Base-by-base conservation (phyloP, 2,329 filamentous ascomycete genomes). In the Cephalotrichum gorgonifer region DNA sequence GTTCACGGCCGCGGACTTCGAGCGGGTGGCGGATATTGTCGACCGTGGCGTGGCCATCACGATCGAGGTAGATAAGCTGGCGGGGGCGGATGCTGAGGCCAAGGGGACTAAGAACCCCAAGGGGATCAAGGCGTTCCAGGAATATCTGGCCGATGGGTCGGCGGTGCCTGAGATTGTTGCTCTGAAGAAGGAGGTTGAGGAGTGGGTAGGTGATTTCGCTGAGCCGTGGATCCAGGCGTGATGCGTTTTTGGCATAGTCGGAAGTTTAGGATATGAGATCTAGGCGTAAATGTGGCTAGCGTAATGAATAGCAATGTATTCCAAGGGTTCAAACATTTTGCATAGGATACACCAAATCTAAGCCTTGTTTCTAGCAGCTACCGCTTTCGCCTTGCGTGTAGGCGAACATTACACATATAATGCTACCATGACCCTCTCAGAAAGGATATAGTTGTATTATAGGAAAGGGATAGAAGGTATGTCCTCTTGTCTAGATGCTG, bases 1-100 rank as follows among this genome's bases (percentile, higher is more conserved):
- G n/a, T 91, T 98, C 66, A 79, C 77, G 57, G 83, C 90, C 59
- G 81, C 85, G 49, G 93, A 98, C 68, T 98, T 97, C 68, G 79
- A 80, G 48, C 79, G 86, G 15, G 87, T 95, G 15, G 88, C 86
- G 14, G 85, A 88, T 60, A 87, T 94, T 54, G 86, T 95, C 47
- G 86, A 91, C 67, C 81, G 86, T 43, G 85, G 86, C 8, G 88
- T 95, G 43, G 79, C 78, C 27, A 88, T 95, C 57, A 84, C 88
- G 1, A 76, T 84, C 56, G 79, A 85, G 51, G 71, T 95, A 41
- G 84, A 90, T 66, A 87, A 80, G 65, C 77, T 79, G 52, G 83
- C 83, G 4, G 78, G 78, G 57, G 81, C 85, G 57, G 76, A 77
- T 15, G 79, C 82, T 9, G 76, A 82, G 63, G 78, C 81, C 52